Percentiles rank a stretch among this genome's conserved stretches.
phyloP scores from a whole-genome alignment of 257 asterid genomes.

The Petunia axillaris region DNA sequence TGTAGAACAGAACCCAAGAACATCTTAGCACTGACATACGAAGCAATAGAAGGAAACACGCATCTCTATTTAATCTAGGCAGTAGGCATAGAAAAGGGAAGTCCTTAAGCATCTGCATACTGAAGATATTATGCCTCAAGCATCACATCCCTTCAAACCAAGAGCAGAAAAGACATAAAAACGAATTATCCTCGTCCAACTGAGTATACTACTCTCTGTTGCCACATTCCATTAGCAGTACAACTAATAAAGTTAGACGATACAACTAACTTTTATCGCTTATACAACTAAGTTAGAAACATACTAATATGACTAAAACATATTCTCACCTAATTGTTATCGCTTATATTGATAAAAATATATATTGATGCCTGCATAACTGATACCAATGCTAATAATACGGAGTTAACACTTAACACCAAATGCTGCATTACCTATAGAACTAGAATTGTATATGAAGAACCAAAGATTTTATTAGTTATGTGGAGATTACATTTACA shows the following conservation, averaged over 20 bases:
- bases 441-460: not conserved
- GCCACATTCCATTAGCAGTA: not conserved
- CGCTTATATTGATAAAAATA: not conserved
- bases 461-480: not conserved
- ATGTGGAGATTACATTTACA: not conserved
- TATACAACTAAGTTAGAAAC: too few relatives aligned
- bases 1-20: slow-evolving; percentile 37
- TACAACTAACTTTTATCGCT: too few relatives aligned
- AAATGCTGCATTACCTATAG: not conserved
- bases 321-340: too few relatives aligned
- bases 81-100: not conserved
- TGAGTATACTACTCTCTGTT: not conserved
- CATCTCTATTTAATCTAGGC: slow-evolving; percentile 23
- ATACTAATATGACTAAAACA: too few relatives aligned
- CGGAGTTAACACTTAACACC: not conserved
- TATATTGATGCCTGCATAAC: not conserved
- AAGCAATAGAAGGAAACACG: slow-evolving; percentile 20
- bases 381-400: not conserved
- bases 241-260: too few relatives aligned
- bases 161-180: slow-evolving; percentile 13
- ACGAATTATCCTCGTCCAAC: not conserved
- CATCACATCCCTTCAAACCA: slow-evolving; percentile 7
- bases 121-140: not conserved
- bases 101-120: slow-evolving; percentile 17
- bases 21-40: slow-evolving; percentile 9